phyloP scores from a whole-genome alignment of 2,329 filamentous ascomycete species.

The Diaporthe citriasiana region DNA sequence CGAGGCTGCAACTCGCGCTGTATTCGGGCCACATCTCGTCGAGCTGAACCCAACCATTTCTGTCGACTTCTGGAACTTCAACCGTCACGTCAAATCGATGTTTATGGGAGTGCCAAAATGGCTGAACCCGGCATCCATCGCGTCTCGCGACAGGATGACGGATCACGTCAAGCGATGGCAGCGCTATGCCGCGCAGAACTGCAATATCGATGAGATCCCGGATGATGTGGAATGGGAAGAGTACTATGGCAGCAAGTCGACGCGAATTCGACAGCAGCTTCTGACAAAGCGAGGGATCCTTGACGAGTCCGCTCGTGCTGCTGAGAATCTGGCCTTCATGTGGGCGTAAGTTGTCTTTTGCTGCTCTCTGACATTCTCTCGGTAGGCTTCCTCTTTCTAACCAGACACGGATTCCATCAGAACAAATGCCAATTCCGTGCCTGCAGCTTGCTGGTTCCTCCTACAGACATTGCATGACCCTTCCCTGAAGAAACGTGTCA shows the following conservation, averaged over 20 bases:
- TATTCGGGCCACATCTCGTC: constrained; percentile 49
- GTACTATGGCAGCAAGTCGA: constrained; percentile 44
- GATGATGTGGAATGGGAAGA: constrained; percentile 48
- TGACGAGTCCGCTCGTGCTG: constrained; percentile 11
- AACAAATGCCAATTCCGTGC: constrained; percentile 21
- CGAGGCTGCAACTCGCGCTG: constrained; percentile 45
- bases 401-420: neutral
- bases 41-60: constrained; percentile 46
- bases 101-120: constrained; percentile 47
- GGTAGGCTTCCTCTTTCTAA: neutral
- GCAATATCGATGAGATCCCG: constrained; percentile 43
- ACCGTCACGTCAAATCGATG: constrained; percentile 43
- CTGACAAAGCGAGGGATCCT: constrained; percentile 10
- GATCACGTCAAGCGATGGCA: constrained; percentile 48
- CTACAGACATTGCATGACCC: neutral
- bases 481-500: constrained; percentile 7
- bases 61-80: constrained; percentile 50
- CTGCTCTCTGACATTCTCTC: neutral
- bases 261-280: constrained; percentile 22
- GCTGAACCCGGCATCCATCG: constrained; percentile 46
- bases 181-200: constrained; percentile 43
- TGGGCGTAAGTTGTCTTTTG: neutral
- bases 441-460: constrained; percentile 12
- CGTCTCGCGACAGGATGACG: constrained; percentile 45
- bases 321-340: constrained; percentile 19